Conservation (phyloP, 352 stramenopile genomes). For the Pythium apleroticum region DNA sequence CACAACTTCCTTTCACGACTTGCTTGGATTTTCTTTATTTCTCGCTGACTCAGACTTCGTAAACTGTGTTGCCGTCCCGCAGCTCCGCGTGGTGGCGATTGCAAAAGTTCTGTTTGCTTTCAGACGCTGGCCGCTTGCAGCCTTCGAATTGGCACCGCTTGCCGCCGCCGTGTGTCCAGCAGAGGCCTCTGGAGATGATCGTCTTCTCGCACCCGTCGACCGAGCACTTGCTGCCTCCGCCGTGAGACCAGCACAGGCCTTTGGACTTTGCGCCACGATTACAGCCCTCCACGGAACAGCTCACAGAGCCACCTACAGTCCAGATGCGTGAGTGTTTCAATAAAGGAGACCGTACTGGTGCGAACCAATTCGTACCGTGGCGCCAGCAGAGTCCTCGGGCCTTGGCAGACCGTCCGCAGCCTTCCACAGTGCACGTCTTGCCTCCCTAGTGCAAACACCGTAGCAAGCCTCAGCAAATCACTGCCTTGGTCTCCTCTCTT, state of each 20-base stretch:
- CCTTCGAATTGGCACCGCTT: slow-evolving; percentile 25
- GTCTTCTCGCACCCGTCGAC: slow-evolving; percentile 22
- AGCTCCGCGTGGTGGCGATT: slow-evolving; percentile 5
- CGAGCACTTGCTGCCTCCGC: slow-evolving; percentile 27
- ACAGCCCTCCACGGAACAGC: slow-evolving; percentile 12
- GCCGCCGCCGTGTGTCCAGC: slow-evolving; percentile 31
- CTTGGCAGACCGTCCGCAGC: slow-evolving; percentile 11
- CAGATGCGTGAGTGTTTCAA: too few relatives aligned
- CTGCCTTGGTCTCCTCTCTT: neutral
- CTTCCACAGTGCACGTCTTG: slow-evolving; percentile 11
- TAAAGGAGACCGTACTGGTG: too few relatives aligned
- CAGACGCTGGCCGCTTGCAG: slow-evolving; percentile 17
- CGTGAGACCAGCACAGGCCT: slow-evolving; percentile 27
- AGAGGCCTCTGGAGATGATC: slow-evolving; percentile 23
- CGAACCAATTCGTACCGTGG: slow-evolving; percentile 12
- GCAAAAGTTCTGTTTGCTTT: slow-evolving; percentile 10
- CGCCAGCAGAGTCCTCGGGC: slow-evolving; percentile 18
- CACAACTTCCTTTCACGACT: too few relatives aligned
- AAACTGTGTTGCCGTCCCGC: neutral
- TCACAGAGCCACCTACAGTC: slow-evolving; percentile 6
- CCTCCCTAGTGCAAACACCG: slow-evolving; percentile 4
- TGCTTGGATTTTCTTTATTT: too few relatives aligned
- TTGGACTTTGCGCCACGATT: slow-evolving; percentile 15
- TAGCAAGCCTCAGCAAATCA: too few relatives aligned
- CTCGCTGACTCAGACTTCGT: slow-evolving; percentile 2